Evolutionary conservation across 2,329 filamentous ascomycete species (phyloP).

Genomic region (Karstenula rhodostoma): DNA sequence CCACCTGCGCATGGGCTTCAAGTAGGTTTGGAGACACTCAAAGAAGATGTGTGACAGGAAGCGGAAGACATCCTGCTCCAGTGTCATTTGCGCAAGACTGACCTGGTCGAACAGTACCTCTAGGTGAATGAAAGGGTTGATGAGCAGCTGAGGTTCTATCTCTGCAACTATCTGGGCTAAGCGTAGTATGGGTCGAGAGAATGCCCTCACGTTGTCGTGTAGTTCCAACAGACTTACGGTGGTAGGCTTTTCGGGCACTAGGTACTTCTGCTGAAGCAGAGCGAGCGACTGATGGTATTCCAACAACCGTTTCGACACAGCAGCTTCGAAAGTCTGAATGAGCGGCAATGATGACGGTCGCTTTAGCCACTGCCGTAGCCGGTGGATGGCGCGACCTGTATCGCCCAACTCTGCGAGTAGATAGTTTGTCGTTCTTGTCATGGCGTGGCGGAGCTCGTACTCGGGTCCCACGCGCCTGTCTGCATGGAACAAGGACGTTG

Average conservation of each 20-base stretch:
- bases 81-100: slow-evolving; percentile 73
- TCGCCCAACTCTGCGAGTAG: slow-evolving; percentile 56
- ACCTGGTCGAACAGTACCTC: slow-evolving; percentile 79
- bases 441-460: slow-evolving; percentile 52
- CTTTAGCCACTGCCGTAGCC: slow-evolving; percentile 59
- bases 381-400: slow-evolving; percentile 58
- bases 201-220: slow-evolving; percentile 63
- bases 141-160: slow-evolving; percentile 55
- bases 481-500: slow-evolving; percentile 72
- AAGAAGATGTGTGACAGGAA: slow-evolving; percentile 77
- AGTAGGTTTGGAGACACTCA: slow-evolving; percentile 81
- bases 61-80: slow-evolving; percentile 67
- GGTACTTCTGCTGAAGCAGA: slow-evolving; percentile 66
- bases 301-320: slow-evolving; percentile 64
- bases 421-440: slow-evolving; percentile 42
- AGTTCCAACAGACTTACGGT: slow-evolving; percentile 73
- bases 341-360: slow-evolving; percentile 46
- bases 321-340: slow-evolving; percentile 75
- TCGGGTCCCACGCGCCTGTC: slow-evolving; percentile 48
- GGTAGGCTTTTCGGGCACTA: slow-evolving; percentile 61
- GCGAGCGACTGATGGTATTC: slow-evolving; percentile 68
- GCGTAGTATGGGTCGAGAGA: slow-evolving; percentile 64
- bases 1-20: slow-evolving; percentile 82
- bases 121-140: slow-evolving; percentile 72
- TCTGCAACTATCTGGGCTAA: slow-evolving; percentile 70